Conservation (phyloP, 345 rosid genomes). For the Rhodamnia argentea region DNA sequence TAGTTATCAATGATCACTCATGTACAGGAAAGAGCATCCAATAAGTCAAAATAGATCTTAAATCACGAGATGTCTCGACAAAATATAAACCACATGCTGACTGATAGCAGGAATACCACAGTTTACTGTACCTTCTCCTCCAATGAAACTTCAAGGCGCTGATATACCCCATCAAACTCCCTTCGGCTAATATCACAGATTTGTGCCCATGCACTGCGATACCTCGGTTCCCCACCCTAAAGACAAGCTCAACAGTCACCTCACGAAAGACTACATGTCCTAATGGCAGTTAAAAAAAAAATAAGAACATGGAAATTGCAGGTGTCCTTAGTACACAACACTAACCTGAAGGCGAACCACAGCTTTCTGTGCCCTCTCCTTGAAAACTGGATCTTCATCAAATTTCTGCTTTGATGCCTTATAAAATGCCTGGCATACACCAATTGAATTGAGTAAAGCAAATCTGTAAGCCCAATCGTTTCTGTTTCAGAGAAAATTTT, state of each 20-base stretch:
- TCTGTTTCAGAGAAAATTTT: neutral
- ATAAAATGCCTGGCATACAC: conserved; percentile 49
- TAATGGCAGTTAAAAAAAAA: neutral
- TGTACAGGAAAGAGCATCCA: neutral
- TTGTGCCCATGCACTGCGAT: conserved; percentile 73
- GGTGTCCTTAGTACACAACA: neutral
- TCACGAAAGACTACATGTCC: neutral
- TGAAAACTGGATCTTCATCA: conserved; percentile 59
- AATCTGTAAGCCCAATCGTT: neutral
- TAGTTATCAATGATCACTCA: neutral
- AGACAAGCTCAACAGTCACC: neutral
- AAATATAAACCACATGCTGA: neutral
- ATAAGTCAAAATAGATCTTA: neutral
- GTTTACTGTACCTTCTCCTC: conserved; percentile 67
- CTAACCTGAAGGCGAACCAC: conserved; percentile 93
- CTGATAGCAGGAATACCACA: neutral
- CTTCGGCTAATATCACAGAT: conserved; percentile 71
- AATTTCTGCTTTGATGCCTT: conserved; percentile 74
- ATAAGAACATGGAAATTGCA: neutral
- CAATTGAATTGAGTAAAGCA: conserved; percentile 11
- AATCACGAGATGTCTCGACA: neutral
- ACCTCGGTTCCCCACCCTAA: conserved; percentile 78
- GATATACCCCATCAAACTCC: conserved; percentile 76
- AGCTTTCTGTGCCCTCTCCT: conserved; percentile 86
- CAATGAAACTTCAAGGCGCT: conserved; percentile 62